These are phyloP conservation scores for Prunus salicina DNA, from an alignment of 306 rosid genomes.

Conservation along the genomic window DNA sequence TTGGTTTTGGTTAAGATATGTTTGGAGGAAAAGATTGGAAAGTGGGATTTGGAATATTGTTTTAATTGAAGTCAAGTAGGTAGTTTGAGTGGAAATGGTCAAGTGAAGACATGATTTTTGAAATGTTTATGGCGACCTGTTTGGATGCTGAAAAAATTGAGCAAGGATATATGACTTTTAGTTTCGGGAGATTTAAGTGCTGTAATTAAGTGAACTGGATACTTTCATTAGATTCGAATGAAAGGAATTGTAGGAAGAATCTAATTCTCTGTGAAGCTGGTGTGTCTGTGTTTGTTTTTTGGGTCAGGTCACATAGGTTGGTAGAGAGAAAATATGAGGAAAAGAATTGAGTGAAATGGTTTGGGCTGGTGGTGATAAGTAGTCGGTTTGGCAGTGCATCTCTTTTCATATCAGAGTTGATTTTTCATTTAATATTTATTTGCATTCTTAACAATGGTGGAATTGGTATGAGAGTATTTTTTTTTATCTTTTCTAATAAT, in stretches of 20 bases:
- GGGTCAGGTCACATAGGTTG: no score
- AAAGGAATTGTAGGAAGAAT: not conserved
- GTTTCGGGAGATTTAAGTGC: not conserved
- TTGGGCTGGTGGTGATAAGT: not conserved
- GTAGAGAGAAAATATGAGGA: not conserved
- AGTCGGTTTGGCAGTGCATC: not conserved
- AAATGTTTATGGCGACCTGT: not conserved
- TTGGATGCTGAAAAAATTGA: not conserved
- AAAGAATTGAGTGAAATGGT: not conserved
- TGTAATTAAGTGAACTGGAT: not conserved
- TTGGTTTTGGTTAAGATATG: not conserved
- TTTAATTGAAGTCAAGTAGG: not conserved
- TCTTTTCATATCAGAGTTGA: not conserved
- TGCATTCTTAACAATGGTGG: not conserved
- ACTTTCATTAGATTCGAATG: not conserved
- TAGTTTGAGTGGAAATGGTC: not conserved
- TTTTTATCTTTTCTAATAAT: not conserved
- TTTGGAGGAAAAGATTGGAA: slow-evolving; percentile 2
- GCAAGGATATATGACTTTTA: not conserved
- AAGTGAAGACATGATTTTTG: not conserved
- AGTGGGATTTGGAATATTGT: not conserved
- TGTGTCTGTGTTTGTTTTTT: no score
- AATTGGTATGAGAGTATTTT: not conserved
- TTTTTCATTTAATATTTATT: not conserved
- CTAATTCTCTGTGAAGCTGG: not conserved